Base-by-base conservation (phyloP, 805 yeast genomes). In the Metschnikowia arizonensis region DNA sequence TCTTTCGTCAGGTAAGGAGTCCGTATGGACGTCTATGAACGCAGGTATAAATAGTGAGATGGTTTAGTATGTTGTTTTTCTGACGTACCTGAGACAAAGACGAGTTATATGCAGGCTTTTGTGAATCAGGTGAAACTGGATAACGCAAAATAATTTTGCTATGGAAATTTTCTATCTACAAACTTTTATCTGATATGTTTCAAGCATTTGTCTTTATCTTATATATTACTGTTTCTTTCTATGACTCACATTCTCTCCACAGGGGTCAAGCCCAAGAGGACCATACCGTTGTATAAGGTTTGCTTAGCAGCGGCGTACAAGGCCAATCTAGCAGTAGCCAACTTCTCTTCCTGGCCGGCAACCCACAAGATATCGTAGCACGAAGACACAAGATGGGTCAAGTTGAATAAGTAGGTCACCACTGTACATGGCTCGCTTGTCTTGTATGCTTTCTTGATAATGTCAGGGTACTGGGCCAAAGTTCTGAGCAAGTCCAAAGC, bases 331-430 rank as follows among this genome's bases (percentile, higher is more conserved):
- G 98, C 97, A 46, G 77, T 65, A 44, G 97, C 91, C 59, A 93
- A 73, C 42, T 85, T 90, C 61, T 79, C 79, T 51, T 83, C 85
- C 73, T 93, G 98, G 51, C 97, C 97, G 54, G 95, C 88, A 51
- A 93, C 98, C 95, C 99, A 88, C 63, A 93, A 75, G 42, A 87
- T 83, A 61, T 89, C 96, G 71, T 93, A 93, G 68, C 97, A 87
- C n/a, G 93, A 86, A 14, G 97, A 89, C 40, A 93, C 96, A 66
- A 83, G 85, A 65, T 93, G 99, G 11, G 97, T 81, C 59, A 93
- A 76, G 68, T 78, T 85, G 81, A 93, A 93, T 62, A 93, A 74
- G 66, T 88, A 93, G 11, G 98, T 91, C 49, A 93, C 97, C 45
- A 93, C 72, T 7, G 98, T 90, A 14, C 96, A 81, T 39, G 99